Evolutionary conservation across 257 asterid species (phyloP), one percentile per base, ranked within the genome.

Genomic region (Paulownia fortunei): DNA sequence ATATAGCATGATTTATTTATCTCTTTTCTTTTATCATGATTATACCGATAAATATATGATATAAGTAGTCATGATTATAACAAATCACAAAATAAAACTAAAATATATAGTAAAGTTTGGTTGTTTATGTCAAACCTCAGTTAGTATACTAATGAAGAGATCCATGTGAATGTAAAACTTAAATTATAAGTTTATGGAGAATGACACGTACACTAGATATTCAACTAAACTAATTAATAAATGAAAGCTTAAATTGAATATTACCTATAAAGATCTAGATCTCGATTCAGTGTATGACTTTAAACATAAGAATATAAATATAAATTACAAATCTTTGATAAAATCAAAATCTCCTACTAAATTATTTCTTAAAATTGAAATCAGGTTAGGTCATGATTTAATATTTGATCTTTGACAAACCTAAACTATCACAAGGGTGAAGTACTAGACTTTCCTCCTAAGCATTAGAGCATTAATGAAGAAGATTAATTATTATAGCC

Each of bases 211-310:
- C 16, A 42, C 5, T 52, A 34, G 37, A 5, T 26, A 15, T 65
- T 54, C 23, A 55, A 66, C 34, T 16, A 6, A 59, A 73, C 60
- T 16, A 63, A 13, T 55, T 58, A 44, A 9, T 39, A 3, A 67
- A 62, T n/a, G 4, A 27, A 39, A 24, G 37, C 27, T 27, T 60
- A 41, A 58, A 21, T 12, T 39, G 63, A 8, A 44, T 24, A 3
- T 21, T 16, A n/a, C n/a, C n/a, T n/a, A 62, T 51, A 30, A 79
- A 79, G 74, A 79, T 73, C 72, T 23, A 54, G 85, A 76, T 77
- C 79, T 76, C 34, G 66, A 56, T 44, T 21, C 42, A 46, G 7
- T n/a, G 2, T 32, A 19, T 73, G 66, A 71, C 76, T 55, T 44
- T 21, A 16, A 36, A 68, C 24, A 37, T 19, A 60, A 13, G n/a